Evolutionary conservation across 345 rosid genomes (phyloP).

Genomic region (Physaria fendleri): DNA sequence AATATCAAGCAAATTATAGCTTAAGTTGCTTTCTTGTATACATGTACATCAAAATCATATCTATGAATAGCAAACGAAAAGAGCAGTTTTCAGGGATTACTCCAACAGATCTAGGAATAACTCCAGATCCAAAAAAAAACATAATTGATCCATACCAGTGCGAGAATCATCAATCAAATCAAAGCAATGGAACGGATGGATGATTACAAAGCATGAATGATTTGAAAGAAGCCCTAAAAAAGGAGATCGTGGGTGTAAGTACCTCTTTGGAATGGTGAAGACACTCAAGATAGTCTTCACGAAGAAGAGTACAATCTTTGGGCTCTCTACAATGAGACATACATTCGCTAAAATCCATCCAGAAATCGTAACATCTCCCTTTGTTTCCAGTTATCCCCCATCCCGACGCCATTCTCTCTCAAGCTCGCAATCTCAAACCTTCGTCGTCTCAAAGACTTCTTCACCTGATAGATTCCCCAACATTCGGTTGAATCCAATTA

Average conservation of each 20-base stretch:
- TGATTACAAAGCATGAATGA: not conserved
- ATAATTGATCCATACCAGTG: not conserved
- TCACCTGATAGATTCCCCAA: too few relatives aligned
- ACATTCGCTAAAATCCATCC: slow-evolving; percentile 69
- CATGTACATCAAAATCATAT: not conserved
- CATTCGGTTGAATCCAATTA: too few relatives aligned
- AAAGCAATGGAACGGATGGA: not conserved
- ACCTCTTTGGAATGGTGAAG: slow-evolving; percentile 99
- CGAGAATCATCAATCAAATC: not conserved
- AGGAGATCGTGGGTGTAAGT: too few relatives aligned
- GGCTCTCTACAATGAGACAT: slow-evolving; percentile 93
- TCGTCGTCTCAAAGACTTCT: too few relatives aligned
- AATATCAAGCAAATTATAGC: not conserved
- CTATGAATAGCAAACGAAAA: not conserved
- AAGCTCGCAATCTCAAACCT: too few relatives aligned
- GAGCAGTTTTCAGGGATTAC: not conserved
- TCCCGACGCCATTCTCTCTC: slow-evolving; percentile 70
- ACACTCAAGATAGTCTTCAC: slow-evolving; percentile 96
- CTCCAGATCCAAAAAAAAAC: not conserved
- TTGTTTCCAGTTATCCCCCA: slow-evolving; percentile 97
- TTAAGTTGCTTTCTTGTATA: not conserved
- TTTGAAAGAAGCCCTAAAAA: not conserved
- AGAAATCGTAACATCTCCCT: slow-evolving; percentile 93
- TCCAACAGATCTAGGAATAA: not conserved
- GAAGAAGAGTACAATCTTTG: slow-evolving; percentile 84